Conservation (phyloP, 129 eudicot species). For the Sambucus nigra region DNA sequence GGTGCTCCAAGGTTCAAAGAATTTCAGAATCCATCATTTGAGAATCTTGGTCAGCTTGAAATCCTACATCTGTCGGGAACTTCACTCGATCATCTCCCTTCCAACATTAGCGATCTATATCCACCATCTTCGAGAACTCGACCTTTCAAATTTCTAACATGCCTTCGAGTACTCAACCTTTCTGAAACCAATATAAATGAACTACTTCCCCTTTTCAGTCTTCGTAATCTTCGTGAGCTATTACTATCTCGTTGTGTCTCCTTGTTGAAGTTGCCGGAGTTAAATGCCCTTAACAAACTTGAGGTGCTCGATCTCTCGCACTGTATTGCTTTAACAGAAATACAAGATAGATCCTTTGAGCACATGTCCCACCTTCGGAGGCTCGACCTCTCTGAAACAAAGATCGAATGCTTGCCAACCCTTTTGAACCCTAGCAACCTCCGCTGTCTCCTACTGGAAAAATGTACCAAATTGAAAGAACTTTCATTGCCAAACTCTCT, state of each 20-base stretch:
- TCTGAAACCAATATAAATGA: slow-evolving; percentile 23
- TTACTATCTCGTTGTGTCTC: slow-evolving; percentile 20
- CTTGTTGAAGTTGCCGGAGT: slow-evolving; percentile 14
- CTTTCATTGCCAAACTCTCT: slow-evolving; percentile 12
- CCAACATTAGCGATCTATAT: slow-evolving; percentile 25
- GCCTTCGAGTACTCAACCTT: slow-evolving; percentile 36
- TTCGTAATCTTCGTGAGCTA: slow-evolving; percentile 26
- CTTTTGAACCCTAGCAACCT: slow-evolving; percentile 19
- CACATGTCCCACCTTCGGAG: slow-evolving; percentile 23
- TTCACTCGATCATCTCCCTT: slow-evolving; percentile 23
- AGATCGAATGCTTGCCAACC: slow-evolving; percentile 21
- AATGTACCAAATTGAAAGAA: slow-evolving; percentile 13
- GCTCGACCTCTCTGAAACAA: slow-evolving; percentile 33
- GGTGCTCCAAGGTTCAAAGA: slow-evolving; percentile 22
- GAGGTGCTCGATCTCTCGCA: slow-evolving; percentile 41
- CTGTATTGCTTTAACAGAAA: slow-evolving; percentile 17
- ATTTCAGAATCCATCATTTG: slow-evolving; percentile 27
- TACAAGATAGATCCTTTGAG: slow-evolving; percentile 24
- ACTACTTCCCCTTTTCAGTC: slow-evolving; percentile 26
- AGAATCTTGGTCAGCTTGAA: slow-evolving; percentile 19
- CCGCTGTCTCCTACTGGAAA: slow-evolving; percentile 22
- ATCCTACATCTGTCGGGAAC: slow-evolving; percentile 34
- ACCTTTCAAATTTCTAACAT: slow-evolving; percentile 19
- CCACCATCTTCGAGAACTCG: slow-evolving; percentile 18
- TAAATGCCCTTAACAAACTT: slow-evolving; percentile 17